Base-by-base conservation (phyloP, 176 grass and related monocot genomes). In the Oryza rufipogon region DNA sequence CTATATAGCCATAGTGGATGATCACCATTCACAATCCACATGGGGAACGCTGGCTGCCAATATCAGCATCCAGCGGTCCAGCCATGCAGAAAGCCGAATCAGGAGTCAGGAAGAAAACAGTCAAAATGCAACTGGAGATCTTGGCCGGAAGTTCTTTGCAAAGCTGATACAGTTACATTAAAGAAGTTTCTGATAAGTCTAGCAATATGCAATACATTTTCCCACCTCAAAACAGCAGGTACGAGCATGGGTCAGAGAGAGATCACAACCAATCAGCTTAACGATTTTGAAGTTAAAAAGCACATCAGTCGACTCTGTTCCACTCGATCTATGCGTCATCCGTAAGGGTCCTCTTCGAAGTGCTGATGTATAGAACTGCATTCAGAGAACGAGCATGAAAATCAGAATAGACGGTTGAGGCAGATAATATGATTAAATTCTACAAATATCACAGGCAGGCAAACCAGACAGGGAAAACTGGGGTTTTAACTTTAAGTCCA, bases 361-460 rank as follows among this genome's bases (percentile, higher is more conserved):
- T 95, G 89, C 96, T 99, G 80, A 95, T 92, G 86, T 95, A 95
- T 9, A 95, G 68, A 84, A 98, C 96, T 93, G 91, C 83, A 92
- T 78, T 28, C 41, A 83, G 56, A 38, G 1, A 58, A 68, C 38
- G 80, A 12, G 15, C 13, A 16, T 7, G 17, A 61, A 22, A 61
- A 61, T 84, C 45, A 92, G 73, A 51, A 84, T 63, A 79, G 23
- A 52, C 12, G 79, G 22, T 13, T 17, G 2, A 45, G 54, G 49
- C 15, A 47, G 28, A 20, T 32, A 51, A 64, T 20, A 65, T 11
- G 45, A 34, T 4, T 0, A 70, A 23, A 19, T 7, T 45, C 48
- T 33, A 45, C 41, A 17, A 16, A 38, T 23, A 25, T 26, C 47
- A 9, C 39, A 20, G 6, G 12, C 47, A 49, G 47, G 47, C 2